Evolutionary conservation across 768 basidiomycete genomes (phyloP).

Genomic region (Artomyces pyxidatus): DNA sequence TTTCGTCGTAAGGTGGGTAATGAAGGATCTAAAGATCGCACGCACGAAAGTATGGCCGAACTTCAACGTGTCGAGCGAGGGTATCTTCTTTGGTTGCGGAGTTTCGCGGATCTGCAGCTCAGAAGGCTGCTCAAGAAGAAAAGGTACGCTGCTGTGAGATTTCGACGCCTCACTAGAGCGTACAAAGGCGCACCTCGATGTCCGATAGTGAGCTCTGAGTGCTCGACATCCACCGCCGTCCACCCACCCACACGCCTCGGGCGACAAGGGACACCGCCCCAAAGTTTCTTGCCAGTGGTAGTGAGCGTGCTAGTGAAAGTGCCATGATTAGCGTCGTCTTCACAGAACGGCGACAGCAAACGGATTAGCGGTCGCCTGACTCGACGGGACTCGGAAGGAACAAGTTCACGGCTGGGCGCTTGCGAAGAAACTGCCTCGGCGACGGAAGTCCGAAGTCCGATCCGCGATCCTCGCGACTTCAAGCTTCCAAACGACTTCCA

Average conservation of each 20-base stretch:
- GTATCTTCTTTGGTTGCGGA: slow-evolving; percentile 8
- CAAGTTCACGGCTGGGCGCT: background rate
- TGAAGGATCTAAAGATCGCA: background rate
- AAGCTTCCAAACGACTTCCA: too few species aligned
- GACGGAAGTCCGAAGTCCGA: too few species aligned
- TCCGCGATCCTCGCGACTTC: background rate
- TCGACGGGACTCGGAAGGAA: background rate
- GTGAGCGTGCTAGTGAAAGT: slow-evolving; percentile 2
- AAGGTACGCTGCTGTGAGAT: slow-evolving; percentile 1
- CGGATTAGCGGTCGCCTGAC: background rate
- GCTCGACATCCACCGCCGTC: slow-evolving; percentile 8
- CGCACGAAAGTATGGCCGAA: slow-evolving; percentile 15
- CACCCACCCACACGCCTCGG: background rate
- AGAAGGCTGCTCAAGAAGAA: background rate
- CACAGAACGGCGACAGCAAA: too few species aligned
- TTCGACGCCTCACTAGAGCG: background rate
- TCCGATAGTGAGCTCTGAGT: slow-evolving; percentile 2
- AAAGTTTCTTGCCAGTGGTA: background rate
- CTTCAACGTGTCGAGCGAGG: slow-evolving; percentile 6
- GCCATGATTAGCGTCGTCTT: too few species aligned
- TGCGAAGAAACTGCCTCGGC: too few species aligned
- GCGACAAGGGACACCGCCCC: background rate
- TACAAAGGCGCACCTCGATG: slow-evolving; percentile 2
- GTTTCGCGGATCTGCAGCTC: slow-evolving; percentile 7
- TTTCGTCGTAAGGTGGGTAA: background rate